phyloP scores from a whole-genome alignment of 1,139 yeast genomes.

The Candida neerlandica region DNA sequence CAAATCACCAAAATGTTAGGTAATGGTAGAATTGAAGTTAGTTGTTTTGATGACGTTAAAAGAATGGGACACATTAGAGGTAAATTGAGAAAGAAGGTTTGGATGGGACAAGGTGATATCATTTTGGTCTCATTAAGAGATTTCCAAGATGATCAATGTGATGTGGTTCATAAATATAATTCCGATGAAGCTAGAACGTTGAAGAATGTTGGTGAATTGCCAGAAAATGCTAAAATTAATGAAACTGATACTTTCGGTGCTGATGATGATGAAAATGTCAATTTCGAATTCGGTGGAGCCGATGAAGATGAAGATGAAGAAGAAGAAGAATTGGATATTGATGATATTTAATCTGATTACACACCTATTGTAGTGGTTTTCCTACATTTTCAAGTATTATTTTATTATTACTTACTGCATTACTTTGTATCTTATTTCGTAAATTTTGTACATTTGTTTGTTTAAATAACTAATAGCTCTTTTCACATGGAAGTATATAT shows the following conservation, averaged over 20 bases:
- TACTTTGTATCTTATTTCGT: constrained; percentile 3
- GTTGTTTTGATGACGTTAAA: constrained; percentile 90
- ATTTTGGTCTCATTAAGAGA: constrained; percentile 95
- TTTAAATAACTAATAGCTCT: background rate
- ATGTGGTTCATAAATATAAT: constrained; percentile 94
- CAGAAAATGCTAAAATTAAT: constrained; percentile 94
- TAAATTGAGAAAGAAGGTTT: constrained; percentile 97
- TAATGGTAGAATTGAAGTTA: constrained; percentile 93
- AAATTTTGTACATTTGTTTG: background rate
- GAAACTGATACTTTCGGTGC: constrained; percentile 97
- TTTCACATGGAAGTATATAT: constrained; percentile 3
- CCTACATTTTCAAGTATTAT: background rate
- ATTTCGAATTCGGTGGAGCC: constrained; percentile 97
- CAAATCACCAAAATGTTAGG: constrained; percentile 99
- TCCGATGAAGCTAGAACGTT: constrained; percentile 98
- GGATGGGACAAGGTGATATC: constrained; percentile 99
- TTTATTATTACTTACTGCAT: constrained; percentile 1
- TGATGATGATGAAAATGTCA: constrained; percentile 96
- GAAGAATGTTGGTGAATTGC: constrained; percentile 95
- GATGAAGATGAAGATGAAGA: constrained; percentile 79
- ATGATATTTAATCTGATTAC: constrained; percentile 63
- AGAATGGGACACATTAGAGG: constrained; percentile 99
- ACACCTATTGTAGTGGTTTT: background rate
- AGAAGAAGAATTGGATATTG: constrained; percentile 71
- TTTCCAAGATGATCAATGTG: constrained; percentile 98